These are phyloP conservation scores for Pleomassaria siparia DNA, from an alignment of 2,329 filamentous ascomycete genomes.

Conservation along the genomic window DNA sequence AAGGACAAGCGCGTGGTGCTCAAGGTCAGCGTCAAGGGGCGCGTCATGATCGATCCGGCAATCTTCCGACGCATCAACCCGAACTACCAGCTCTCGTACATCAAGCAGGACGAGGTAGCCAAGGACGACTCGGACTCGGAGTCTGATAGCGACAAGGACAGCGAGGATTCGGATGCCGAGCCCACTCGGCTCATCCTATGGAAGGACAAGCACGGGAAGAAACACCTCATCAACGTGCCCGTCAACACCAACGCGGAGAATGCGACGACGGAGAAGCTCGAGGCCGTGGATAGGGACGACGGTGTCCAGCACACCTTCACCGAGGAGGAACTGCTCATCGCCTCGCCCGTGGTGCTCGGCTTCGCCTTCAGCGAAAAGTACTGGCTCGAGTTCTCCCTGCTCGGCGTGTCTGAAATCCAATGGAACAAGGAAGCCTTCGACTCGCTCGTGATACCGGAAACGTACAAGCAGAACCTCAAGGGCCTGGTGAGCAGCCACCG, in stretches of 20 bases:
- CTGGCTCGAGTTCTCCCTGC: conserved; percentile 86
- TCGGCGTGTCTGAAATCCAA: conserved; percentile 74
- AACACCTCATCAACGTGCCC: conserved; percentile 56
- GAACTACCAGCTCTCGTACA: conserved; percentile 76
- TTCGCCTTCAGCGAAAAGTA: conserved; percentile 87
- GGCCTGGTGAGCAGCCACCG: conserved; percentile 84
- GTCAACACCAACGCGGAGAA: conserved; percentile 56
- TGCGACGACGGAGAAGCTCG: conserved; percentile 59
- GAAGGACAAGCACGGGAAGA: conserved; percentile 49
- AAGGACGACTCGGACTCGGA: conserved; percentile 54
- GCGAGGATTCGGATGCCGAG: conserved; percentile 9
- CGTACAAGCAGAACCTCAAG: conserved; percentile 68
- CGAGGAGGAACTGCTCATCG: conserved; percentile 81
- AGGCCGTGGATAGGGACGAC: conserved; percentile 49
- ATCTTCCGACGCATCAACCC: conserved; percentile 83
- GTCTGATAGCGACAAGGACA: conserved; percentile 43
- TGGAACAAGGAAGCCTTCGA: conserved; percentile 86
- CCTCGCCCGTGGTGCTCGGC: conserved; percentile 80
- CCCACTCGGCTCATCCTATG: background rate
- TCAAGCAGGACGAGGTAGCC: conserved; percentile 69
- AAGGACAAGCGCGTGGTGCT: conserved; percentile 68
- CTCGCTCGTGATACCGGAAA: conserved; percentile 70
- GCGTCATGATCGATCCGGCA: conserved; percentile 84
- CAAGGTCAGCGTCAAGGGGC: conserved; percentile 83
- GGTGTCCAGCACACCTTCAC: conserved; percentile 59